Conservation (phyloP, 805 yeast genomes). For the Saccharomycopsis amapae region DNA sequence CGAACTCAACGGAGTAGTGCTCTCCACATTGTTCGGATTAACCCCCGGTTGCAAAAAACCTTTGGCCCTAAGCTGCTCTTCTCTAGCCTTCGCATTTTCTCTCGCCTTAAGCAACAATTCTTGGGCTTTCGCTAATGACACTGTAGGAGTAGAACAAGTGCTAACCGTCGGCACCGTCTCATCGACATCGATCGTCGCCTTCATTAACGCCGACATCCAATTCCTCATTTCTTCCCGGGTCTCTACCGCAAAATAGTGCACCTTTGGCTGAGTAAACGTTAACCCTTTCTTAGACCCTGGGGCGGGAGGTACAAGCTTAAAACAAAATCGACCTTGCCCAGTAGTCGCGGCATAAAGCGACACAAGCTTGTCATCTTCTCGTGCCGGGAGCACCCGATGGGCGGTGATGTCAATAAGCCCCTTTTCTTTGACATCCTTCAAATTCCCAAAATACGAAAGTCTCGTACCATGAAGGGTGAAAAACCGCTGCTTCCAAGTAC, state of each 20-base stretch:
- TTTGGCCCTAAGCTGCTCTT: conserved; percentile 31
- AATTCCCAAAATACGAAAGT: conserved; percentile 73
- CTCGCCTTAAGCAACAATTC: conserved; percentile 77
- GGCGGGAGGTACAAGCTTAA: conserved; percentile 92
- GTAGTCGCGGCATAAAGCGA: conserved; percentile 88
- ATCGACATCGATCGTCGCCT: conserved; percentile 94
- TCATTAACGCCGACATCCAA: conserved; percentile 93
- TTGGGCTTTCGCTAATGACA: conserved; percentile 79
- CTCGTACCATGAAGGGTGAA: conserved; percentile 91
- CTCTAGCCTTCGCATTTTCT: conserved; percentile 57
- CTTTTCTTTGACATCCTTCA: conserved; percentile 75
- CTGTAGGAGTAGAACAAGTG: conserved; percentile 93
- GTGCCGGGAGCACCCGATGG: conserved; percentile 80
- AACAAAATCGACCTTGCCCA: conserved; percentile 89
- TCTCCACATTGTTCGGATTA: too few relatives aligned
- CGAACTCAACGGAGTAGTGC: background rate
- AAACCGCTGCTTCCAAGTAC: conserved; percentile 84
- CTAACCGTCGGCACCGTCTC: conserved; percentile 87
- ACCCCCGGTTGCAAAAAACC: conserved; percentile 21
- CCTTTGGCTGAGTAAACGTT: conserved; percentile 92
- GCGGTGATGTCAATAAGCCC: conserved; percentile 95
- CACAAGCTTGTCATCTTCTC: conserved; percentile 76
- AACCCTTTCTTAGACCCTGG: conserved; percentile 95
- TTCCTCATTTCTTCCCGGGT: conserved; percentile 83
- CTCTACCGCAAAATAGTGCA: conserved; percentile 94